Percentiles rank a stretch among this genome's conserved stretches.
Evolutionary conservation across 1,284 basidiomycete species (phyloP).

Genomic region (Rhodotorula mucilaginosa): DNA sequence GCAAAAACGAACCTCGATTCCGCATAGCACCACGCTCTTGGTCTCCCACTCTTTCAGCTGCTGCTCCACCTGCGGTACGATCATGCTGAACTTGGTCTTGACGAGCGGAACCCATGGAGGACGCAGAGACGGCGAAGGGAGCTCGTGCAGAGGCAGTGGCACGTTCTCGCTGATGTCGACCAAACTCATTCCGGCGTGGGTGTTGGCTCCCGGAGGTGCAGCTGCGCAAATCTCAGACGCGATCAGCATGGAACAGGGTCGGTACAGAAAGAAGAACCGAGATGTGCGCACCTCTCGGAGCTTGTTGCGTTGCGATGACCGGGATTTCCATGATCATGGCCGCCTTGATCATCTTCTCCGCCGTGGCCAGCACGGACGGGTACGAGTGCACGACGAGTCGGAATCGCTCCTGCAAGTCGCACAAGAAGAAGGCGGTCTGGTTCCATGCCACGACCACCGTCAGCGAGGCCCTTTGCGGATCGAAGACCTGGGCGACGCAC

Average conservation of each 20-base stretch:
- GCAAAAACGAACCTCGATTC: conserved; percentile 67
- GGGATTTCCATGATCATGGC: conserved; percentile 58
- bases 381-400: conserved; percentile 57
- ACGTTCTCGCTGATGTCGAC: conserved; percentile 70
- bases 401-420: conserved; percentile 56
- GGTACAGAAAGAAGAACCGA: not conserved
- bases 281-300: conserved; percentile 62
- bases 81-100: conserved; percentile 70
- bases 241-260: too few relatives aligned
- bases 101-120: conserved; percentile 49
- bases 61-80: conserved; percentile 63
- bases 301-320: conserved; percentile 78
- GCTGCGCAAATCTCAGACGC: not conserved
- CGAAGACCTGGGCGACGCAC: too few relatives aligned
- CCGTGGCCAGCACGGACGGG: conserved; percentile 64
- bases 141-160: conserved; percentile 60
- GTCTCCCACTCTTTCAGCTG: conserved; percentile 56
- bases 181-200: not conserved
- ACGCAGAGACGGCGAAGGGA: conserved; percentile 51
- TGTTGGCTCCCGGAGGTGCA: conserved; percentile 1
- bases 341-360: conserved; percentile 61
- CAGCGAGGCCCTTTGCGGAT: too few relatives aligned
- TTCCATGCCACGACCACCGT: too few relatives aligned
- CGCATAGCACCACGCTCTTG: conserved; percentile 70
- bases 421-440: conserved; percentile 66